phyloP scores from a whole-genome alignment of 352 stramenopile species.

The Pseudoperonospora humuli region DNA sequence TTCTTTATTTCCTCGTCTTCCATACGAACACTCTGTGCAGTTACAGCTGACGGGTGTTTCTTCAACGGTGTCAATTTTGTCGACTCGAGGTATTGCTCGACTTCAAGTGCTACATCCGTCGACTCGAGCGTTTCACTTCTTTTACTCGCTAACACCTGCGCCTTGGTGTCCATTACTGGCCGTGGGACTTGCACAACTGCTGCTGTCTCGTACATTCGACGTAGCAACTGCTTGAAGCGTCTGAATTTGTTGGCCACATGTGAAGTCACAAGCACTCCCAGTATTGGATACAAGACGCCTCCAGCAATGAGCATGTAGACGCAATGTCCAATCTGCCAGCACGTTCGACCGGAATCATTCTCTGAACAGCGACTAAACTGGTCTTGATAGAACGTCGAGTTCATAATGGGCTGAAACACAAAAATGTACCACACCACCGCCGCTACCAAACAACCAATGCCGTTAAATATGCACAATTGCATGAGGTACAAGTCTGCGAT shows the following conservation, averaged over 20 bases:
- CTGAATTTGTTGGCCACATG: constrained; percentile 59
- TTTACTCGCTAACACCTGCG: constrained; percentile 13
- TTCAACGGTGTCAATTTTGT: constrained; percentile 33
- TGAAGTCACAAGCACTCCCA: constrained; percentile 54
- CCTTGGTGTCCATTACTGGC: constrained; percentile 34
- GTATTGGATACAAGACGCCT: constrained; percentile 46
- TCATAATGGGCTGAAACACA: constrained; percentile 51
- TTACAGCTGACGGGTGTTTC: constrained; percentile 36
- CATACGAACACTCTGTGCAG: constrained; percentile 20
- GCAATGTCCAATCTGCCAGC: constrained; percentile 61
- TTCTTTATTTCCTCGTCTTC: constrained; percentile 30
- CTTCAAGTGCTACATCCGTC: constrained; percentile 32
- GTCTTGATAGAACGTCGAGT: constrained; percentile 76
- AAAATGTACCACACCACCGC: constrained; percentile 60
- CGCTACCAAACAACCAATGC: constrained; percentile 35
- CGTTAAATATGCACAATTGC: constrained; percentile 59
- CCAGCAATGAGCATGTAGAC: constrained; percentile 49
- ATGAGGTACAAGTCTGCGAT: constrained; percentile 64
- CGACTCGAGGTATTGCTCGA: constrained; percentile 23
- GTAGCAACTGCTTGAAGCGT: constrained; percentile 37
- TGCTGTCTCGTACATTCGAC: constrained; percentile 42
- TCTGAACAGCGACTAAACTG: constrained; percentile 65
- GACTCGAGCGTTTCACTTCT: constrained; percentile 22
- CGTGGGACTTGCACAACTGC: constrained; percentile 40
- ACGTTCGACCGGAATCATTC: constrained; percentile 45